Evolutionary conservation across 192 early-diverging fungal species (phyloP).

Genomic region (Gamsiella multidivaricata): DNA sequence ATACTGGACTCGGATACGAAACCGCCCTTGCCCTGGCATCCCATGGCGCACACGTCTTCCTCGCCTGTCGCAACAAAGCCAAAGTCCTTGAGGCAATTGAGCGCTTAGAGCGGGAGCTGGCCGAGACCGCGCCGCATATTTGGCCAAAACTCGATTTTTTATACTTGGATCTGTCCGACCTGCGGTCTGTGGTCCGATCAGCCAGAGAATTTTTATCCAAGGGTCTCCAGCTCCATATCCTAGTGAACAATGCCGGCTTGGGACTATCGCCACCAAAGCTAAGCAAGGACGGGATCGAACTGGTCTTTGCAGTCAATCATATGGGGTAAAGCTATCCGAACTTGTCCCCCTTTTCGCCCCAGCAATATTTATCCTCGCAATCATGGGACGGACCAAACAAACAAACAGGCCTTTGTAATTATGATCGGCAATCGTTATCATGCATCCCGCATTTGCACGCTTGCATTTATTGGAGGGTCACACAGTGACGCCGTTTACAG

Average conservation of each 20-base stretch:
- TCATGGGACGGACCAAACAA: too few species aligned
- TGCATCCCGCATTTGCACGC: neutral
- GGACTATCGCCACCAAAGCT: slow-evolving; percentile 29
- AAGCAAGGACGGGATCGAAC: slow-evolving; percentile 31
- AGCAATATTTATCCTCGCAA: too few species aligned
- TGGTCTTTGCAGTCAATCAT: slow-evolving; percentile 39
- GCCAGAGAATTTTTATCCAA: slow-evolving; percentile 53
- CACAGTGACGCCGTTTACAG: neutral
- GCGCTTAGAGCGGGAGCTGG: slow-evolving; percentile 38
- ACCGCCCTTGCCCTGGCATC: slow-evolving; percentile 41
- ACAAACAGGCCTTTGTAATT: too few species aligned
- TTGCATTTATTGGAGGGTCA: neutral
- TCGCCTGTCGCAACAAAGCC: slow-evolving; percentile 27
- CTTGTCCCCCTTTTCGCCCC: neutral
- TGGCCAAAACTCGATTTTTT: slow-evolving; percentile 51
- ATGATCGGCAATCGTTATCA: neutral
- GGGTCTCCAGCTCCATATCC: slow-evolving; percentile 57
- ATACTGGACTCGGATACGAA: slow-evolving; percentile 54
- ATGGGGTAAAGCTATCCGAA: slow-evolving; percentile 44
- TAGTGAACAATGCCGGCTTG: slow-evolving; percentile 48
- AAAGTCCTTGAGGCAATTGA: slow-evolving; percentile 30
- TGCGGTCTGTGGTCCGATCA: slow-evolving; percentile 25
- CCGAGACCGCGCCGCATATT: slow-evolving; percentile 44
- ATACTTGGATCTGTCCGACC: slow-evolving; percentile 39
- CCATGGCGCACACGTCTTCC: slow-evolving; percentile 51